Conservation (phyloP, 2,329 filamentous ascomycete species). For the Sporothrix variecibatus region DNA sequence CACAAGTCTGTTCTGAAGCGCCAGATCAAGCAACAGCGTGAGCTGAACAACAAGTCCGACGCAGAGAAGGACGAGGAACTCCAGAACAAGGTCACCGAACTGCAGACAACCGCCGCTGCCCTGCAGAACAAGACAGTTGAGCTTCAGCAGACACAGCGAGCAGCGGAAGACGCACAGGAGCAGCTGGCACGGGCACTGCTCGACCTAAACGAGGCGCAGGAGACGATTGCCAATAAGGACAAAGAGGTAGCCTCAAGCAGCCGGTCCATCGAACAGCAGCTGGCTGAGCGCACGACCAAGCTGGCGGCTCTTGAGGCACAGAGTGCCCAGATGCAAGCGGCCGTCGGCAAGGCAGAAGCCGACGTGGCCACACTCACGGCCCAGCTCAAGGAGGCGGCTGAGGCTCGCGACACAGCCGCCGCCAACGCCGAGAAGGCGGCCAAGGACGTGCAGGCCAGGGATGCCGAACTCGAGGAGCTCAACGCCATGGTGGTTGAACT, state of each 20-base stretch:
- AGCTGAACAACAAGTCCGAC: conserved; percentile 86
- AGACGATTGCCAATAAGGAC: conserved; percentile 31
- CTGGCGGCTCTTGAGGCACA: conserved; percentile 39
- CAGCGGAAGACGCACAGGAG: conserved; percentile 45
- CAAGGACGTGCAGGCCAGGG: conserved; percentile 51
- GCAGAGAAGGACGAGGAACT: conserved; percentile 67
- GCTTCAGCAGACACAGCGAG: conserved; percentile 45
- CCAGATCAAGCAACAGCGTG: conserved; percentile 93
- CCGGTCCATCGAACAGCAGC: conserved; percentile 32
- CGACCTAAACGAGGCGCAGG: conserved; percentile 46
- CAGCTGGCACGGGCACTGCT: conserved; percentile 52
- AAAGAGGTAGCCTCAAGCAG: conserved; percentile 24
- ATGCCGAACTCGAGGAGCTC: conserved; percentile 53
- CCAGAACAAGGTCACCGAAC: conserved; percentile 57
- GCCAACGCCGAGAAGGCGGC: conserved; percentile 41
- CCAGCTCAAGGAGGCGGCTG: conserved; percentile 38
- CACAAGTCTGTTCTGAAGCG: conserved; percentile 87
- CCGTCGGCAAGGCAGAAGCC: conserved; percentile 43
- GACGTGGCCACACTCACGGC: conserved; percentile 42
- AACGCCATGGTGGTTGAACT: conserved; percentile 58
- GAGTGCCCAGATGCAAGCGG: conserved; percentile 41
- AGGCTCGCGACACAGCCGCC: conserved; percentile 37
- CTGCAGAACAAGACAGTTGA: conserved; percentile 60
- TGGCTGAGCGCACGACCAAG: conserved; percentile 36
- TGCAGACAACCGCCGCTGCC: conserved; percentile 63